Evolutionary conservation across 208 protist genomes (phyloP).

Genomic region (Leptomonas seymouri): DNA sequence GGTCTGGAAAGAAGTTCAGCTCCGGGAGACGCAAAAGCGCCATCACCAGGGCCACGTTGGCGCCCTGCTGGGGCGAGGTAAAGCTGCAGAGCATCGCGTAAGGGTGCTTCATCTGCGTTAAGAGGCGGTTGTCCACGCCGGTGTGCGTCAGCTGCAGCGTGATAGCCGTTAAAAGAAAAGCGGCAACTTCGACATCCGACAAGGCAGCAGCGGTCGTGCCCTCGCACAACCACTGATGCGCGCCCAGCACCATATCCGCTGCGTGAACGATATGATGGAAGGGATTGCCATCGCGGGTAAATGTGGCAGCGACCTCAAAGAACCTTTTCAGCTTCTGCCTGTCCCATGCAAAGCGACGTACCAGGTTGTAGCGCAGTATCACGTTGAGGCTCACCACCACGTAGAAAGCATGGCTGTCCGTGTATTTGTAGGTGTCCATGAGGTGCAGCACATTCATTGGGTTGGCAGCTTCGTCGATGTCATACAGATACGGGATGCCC

Average conservation of each 20-base stretch:
- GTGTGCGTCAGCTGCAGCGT: constrained; percentile 62
- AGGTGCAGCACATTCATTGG: constrained; percentile 19
- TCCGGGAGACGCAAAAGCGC: constrained; percentile 49
- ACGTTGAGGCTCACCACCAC: constrained; percentile 64
- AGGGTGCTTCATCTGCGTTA: constrained; percentile 55
- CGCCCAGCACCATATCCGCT: constrained; percentile 65
- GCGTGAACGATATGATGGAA: constrained; percentile 82
- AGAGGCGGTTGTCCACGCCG: constrained; percentile 83
- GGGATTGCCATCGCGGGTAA: constrained; percentile 62
- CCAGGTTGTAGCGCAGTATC: constrained; percentile 65
- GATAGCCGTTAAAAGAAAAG: constrained; percentile 55
- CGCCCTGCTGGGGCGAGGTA: constrained; percentile 60
- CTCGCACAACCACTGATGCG: constrained; percentile 61
- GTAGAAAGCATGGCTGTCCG: constrained; percentile 28
- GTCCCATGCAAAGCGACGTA: constrained; percentile 55
- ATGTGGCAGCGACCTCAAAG: constrained; percentile 40
- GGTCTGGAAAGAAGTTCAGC: constrained; percentile 50
- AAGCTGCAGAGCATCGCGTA: constrained; percentile 55
- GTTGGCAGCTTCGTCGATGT: constrained; percentile 36
- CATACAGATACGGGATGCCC: constrained; percentile 43
- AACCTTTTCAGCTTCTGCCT: constrained; percentile 44
- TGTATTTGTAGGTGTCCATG: constrained; percentile 24
- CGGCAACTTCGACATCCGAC: constrained; percentile 58
- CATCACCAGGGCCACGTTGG: constrained; percentile 51
- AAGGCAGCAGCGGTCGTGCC: constrained; percentile 41